phyloP scores from a whole-genome alignment of 768 basidiomycete species.

The Lactarius evosmus region DNA sequence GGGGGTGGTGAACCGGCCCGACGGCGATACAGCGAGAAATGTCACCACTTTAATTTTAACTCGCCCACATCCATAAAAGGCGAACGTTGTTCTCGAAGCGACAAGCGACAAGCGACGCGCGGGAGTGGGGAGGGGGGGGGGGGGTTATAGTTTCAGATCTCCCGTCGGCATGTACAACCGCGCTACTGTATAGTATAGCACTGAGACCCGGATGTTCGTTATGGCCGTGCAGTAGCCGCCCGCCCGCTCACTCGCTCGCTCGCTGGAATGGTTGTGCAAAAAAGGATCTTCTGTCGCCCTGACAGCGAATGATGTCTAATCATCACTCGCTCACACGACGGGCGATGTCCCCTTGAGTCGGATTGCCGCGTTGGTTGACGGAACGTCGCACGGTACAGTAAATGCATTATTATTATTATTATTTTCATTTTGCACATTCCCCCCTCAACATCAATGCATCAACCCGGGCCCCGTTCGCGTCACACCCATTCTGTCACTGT shows the following conservation, averaged over 20 bases:
- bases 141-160: no score
- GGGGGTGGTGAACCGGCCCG: background rate
- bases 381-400: constrained; percentile 19
- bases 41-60: background rate
- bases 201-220: background rate
- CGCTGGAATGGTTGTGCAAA: no score
- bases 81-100: constrained; percentile 1
- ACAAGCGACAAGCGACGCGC: background rate
- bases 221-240: constrained; percentile 5
- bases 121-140: background rate
- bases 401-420: no score
- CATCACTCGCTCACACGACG: constrained; percentile 5
- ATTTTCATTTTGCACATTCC: no score
- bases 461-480: no score
- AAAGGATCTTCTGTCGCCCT: constrained; percentile 9
- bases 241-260: no score
- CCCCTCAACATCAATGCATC: no score
- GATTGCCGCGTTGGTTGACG: constrained; percentile 14
- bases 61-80: background rate
- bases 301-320: constrained; percentile 17
- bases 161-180: no score
- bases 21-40: background rate
- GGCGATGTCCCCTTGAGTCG: background rate
- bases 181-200: no score
- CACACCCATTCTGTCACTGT: no score